Evolutionary conservation across 2,329 filamentous ascomycete species (phyloP), one percentile per base, ranked within the genome.

Genomic region (Bretziella fagacearum): DNA sequence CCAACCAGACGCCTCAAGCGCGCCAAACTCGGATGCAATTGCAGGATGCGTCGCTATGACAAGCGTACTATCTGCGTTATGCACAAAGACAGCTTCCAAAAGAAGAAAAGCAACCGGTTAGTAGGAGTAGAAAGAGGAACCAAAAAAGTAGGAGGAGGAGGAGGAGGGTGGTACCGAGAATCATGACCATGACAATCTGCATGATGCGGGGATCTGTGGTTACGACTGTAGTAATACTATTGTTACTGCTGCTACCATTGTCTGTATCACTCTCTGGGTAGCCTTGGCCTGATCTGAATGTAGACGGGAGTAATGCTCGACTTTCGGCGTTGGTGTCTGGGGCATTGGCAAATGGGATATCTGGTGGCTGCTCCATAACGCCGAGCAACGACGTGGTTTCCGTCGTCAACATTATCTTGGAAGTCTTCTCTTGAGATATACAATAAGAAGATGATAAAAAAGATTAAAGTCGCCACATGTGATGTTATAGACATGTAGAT

Each of bases 11-110:
- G 71, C 66, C 13, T 65, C 66, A 3, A 79, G 56, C 27, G 66
- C 64, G 46, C 69, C 62, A 53, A 79, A 79, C 46, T 78, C 70
- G 7, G 74, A 79, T 0, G 73, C 70, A 45, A 79, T 76, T 3
- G 64, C 64, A 1, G 72, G 70, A 49, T 80, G 74, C 0, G 79
- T 81, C 0, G 81, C 79, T 26, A 84, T 62, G 0, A 84, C 68
- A 0, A 84, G 62, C 1, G 75, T 78, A 0, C 64, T 61, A 55
- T 85, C 81, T 13, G 73, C 70, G 47, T 78, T 77, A 5, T 72
- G 70, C 10, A 81, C 71, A 53, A 84, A 82, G 11, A 79, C 48
- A 7, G 48, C 48, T 50, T 17, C 22, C 8, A 3, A 6, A 29
- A 13, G 20, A 25, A 42, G 39, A 11, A 13, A 29, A 26, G 15